Evolutionary conservation across 768 basidiomycete genomes (phyloP).

Genomic region (Tricholoma sp.): DNA sequence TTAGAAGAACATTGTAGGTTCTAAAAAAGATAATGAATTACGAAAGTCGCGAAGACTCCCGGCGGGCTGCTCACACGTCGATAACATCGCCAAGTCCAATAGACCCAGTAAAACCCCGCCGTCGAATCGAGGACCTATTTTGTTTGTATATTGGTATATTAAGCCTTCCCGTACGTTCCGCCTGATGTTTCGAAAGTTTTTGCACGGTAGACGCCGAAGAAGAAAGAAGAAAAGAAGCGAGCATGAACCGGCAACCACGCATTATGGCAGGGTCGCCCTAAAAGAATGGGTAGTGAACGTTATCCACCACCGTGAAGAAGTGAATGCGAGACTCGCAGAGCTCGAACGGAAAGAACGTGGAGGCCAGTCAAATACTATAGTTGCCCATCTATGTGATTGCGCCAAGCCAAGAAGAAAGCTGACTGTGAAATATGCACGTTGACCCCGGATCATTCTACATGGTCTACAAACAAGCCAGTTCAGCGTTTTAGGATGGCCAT

Average conservation of each 20-base stretch:
- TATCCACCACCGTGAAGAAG: neutral
- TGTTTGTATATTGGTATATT: constrained; percentile 32
- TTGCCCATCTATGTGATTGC: neutral
- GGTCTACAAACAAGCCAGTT: neutral
- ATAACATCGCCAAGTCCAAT: constrained; percentile 56
- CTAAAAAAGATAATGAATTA: constrained; percentile 29
- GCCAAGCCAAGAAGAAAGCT: neutral
- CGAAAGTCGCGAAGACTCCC: neutral
- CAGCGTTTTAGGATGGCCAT: neutral
- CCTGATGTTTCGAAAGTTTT: neutral
- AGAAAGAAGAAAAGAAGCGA: constrained; percentile 5
- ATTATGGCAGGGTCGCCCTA: constrained; percentile 1
- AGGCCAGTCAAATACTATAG: neutral
- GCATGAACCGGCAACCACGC: constrained; percentile 2
- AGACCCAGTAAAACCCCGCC: constrained; percentile 30
- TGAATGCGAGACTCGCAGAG: neutral
- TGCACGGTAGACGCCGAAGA: constrained; percentile 1
- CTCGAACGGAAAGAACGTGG: neutral
- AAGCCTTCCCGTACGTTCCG: constrained; percentile 19
- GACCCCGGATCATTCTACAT: neutral
- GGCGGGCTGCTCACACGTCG: constrained; percentile 48
- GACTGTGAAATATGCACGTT: neutral
- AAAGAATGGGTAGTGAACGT: neutral
- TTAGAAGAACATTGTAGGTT: constrained; percentile 57
- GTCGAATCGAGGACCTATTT: constrained; percentile 12